Evolutionary conservation across 1,139 yeast species (phyloP), one percentile per base, ranked within the genome.

Genomic region (Zhuliangozyma parablackwelliae): DNA sequence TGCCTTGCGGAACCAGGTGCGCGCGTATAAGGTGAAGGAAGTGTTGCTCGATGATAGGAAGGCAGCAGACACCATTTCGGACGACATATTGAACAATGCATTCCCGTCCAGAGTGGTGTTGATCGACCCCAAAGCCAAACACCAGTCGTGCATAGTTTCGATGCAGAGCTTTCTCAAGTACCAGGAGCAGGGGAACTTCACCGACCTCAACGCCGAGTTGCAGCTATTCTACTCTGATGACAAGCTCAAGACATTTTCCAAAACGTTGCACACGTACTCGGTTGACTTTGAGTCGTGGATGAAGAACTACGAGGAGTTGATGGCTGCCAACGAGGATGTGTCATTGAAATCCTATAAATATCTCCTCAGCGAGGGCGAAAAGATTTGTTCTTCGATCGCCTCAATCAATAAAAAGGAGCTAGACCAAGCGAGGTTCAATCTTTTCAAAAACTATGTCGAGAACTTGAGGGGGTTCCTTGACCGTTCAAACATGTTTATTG

Each of bases 361-460:
- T 1, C 49, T 82, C 13, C 57, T 75, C 3, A 47, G 52, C 7
- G 89, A 82, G 38, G 85, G 86, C 5, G 83, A 80, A 43, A 61
- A 69, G 34, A 67, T 79, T 2, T 61, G 67, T 32, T 51, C 63
- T 5, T 67, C 69, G 0, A 53, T 68, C 3, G 41, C 54, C 0
- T 49, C 63, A 1, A 52, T 32, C 40, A 45, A 28, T 41, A 35
- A 34, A 10, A 40, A 41, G 7, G 38, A 42, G 3, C 43, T 47
- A 28, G 52, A 50, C 6, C 36, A 44, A 21, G 47, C 45, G 5
- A 51, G 44, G 29, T 45, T 56, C 20, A 41, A 43, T 13, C 41
- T 45, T 6, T 61, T 61, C 37, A 48, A 51, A 29, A 34, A 39
- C 5, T 42, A 48, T 32, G 46, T 66, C 12, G 62, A 60, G 12